Conservation (phyloP, 2,329 filamentous ascomycete genomes). For the Arthrinium phaeospermum region DNA sequence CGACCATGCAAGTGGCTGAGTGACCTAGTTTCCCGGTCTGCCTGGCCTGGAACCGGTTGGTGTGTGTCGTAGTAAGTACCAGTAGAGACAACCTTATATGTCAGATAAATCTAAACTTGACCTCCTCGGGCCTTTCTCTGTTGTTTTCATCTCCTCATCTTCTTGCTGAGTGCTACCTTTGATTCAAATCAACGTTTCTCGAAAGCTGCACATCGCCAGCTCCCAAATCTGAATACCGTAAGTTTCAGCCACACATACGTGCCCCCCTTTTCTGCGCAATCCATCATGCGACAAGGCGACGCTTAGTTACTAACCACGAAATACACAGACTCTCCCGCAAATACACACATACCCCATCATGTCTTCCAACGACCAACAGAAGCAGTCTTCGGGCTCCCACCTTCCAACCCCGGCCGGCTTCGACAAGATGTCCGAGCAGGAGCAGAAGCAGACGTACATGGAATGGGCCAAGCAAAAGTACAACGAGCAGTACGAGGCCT, state of each 20-base stretch:
- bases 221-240: background rate
- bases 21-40: background rate
- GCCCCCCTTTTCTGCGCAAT: background rate
- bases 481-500: slow-evolving; percentile 74
- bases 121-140: background rate
- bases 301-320: background rate
- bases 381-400: slow-evolving; percentile 1
- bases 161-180: background rate
- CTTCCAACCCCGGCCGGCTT: slow-evolving; percentile 24
- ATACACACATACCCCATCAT: background rate
- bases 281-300: no score
- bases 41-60: background rate
- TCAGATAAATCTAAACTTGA: background rate
- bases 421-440: slow-evolving; percentile 22
- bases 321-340: background rate
- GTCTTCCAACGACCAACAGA: background rate
- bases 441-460: slow-evolving; percentile 38
- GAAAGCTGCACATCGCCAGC: background rate
- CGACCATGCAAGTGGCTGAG: background rate
- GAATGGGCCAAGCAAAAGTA: slow-evolving; percentile 69
- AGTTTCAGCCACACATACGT: background rate
- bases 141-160: background rate
- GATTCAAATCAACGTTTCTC: background rate
- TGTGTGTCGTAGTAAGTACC: background rate
- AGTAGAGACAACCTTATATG: background rate